phyloP scores from a whole-genome alignment of 1,284 basidiomycete genomes.

The Schizophyllum commune region DNA sequence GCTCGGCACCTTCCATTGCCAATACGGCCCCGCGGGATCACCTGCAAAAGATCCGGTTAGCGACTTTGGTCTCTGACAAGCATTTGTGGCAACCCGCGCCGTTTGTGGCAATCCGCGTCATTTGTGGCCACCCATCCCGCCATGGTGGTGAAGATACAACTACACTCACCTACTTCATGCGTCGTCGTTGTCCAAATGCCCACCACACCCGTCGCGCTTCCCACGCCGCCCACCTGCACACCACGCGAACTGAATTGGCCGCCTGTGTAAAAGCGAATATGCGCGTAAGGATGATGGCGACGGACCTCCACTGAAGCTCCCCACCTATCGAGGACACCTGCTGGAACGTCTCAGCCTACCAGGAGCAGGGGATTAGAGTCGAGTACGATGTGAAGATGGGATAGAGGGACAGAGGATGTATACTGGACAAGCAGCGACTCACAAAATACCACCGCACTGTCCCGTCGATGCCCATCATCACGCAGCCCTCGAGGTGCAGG shows the following conservation, averaged over 20 bases:
- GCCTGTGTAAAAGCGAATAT: not conserved
- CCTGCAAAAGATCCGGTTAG: not conserved
- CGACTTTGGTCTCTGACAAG: not conserved
- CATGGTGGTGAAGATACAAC: conserved; percentile 5
- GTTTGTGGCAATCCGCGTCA: too few relatives aligned
- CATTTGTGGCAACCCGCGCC: not conserved
- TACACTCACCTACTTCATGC: conserved; percentile 45
- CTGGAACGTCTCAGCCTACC: conserved; percentile 7
- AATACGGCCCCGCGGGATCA: not conserved
- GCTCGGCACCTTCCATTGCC: not conserved
- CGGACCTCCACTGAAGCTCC: conserved; percentile 50
- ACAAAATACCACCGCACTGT: conserved; percentile 60
- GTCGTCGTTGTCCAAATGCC: conserved; percentile 57
- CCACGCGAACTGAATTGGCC: conserved; percentile 40
- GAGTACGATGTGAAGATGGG: not conserved
- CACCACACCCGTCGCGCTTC: conserved; percentile 54
- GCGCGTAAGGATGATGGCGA: not conserved
- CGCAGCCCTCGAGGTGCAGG: conserved; percentile 40
- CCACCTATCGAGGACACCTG: conserved; percentile 44
- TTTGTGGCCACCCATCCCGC: too few relatives aligned
- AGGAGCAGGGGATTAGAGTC: not conserved
- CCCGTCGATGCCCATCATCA: conserved; percentile 45
- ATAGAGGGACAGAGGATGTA: not conserved
- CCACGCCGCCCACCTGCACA: conserved; percentile 53
- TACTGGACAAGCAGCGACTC: too few relatives aligned